phyloP scores from a whole-genome alignment of 78 protist species.

The Anaeramoeba flamelloides region DNA sequence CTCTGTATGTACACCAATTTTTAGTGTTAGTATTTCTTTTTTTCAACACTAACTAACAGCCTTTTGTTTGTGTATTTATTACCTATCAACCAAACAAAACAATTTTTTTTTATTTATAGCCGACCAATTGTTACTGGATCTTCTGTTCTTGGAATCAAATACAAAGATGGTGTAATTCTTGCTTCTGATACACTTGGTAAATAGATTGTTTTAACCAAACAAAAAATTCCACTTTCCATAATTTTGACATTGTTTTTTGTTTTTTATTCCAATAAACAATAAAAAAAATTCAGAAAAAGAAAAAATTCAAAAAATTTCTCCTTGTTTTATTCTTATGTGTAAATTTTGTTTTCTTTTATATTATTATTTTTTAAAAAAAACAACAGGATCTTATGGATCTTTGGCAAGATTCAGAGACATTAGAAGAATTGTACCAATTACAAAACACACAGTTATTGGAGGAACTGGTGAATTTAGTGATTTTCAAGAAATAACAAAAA shows the following conservation, averaged over 20 bases:
- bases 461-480: constrained; percentile 70
- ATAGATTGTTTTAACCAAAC: not conserved
- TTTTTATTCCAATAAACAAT: too few species aligned
- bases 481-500: constrained; percentile 48
- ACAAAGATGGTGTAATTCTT: constrained; percentile 22
- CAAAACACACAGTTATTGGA: constrained; percentile 41
- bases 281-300: too few species aligned
- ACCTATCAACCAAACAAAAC: too few species aligned
- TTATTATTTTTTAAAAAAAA: not conserved
- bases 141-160: constrained; percentile 9
- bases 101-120: too few species aligned
- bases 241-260: too few species aligned
- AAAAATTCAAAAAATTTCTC: too few species aligned
- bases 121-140: constrained; percentile 20
- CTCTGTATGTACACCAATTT: too few species aligned
- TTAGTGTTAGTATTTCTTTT: too few species aligned
- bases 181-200: constrained; percentile 21
- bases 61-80: too few species aligned
- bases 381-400: constrained; percentile 59
- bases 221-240: too few species aligned
- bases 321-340: too few species aligned
- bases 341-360: not conserved
- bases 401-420: constrained; percentile 58
- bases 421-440: constrained; percentile 33
- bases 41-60: too few species aligned